phyloP scores from a whole-genome alignment of 176 grass and related monocot genomes.

The Metroxylon sagu region DNA sequence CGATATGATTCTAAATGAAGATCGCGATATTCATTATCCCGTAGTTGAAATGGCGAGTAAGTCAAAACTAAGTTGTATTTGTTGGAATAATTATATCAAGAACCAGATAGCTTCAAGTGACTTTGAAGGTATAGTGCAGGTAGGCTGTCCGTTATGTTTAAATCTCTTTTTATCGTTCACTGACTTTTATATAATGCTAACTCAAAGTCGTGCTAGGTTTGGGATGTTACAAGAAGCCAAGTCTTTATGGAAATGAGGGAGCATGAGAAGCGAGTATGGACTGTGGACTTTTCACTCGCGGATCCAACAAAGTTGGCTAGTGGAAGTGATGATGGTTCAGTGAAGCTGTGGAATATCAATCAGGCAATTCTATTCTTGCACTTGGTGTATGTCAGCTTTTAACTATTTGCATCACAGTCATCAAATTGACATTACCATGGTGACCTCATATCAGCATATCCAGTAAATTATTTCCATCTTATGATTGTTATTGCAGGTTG shows the following conservation, averaged over 20 bases:
- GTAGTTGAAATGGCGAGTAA: conserved; percentile 94
- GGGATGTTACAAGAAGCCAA: conserved; percentile 91
- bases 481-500: conserved; percentile 52
- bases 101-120: conserved; percentile 94
- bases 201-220: conserved; percentile 47
- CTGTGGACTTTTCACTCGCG: conserved; percentile 85
- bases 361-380: conserved; percentile 88
- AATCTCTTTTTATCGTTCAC: background rate
- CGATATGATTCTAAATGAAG: conserved; percentile 81
- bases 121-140: conserved; percentile 97
- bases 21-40: conserved; percentile 94
- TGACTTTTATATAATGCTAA: conserved; percentile 8
- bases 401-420: conserved; percentile 38
- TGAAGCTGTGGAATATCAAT: conserved; percentile 99
- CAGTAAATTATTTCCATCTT: conserved; percentile 21
- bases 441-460: background rate
- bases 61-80: conserved; percentile 90
- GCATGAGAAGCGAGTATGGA: conserved; percentile 94
- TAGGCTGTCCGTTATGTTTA: conserved; percentile 11
- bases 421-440: conserved; percentile 30
- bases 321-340: conserved; percentile 84
- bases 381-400: conserved; percentile 76
- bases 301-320: conserved; percentile 96
- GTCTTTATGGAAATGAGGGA: conserved; percentile 91
- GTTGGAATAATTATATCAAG: conserved; percentile 97